Percentiles rank a stretch among this genome's conserved stretches.
Evolutionary conservation across 2,329 filamentous ascomycete genomes (phyloP).

Genomic region (Epichloe sylvatica): DNA sequence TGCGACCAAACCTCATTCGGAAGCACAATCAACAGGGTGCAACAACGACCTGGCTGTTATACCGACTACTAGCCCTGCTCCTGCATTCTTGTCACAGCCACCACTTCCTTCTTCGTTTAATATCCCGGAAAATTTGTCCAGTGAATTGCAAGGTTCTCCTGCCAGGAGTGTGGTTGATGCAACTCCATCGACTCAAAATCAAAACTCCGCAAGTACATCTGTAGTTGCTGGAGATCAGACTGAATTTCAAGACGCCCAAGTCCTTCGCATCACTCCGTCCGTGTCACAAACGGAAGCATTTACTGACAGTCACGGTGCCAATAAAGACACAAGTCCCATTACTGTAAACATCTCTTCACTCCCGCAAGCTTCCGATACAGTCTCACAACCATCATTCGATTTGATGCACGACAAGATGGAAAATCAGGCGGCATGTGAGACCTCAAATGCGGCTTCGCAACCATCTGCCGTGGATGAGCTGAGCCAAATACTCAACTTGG

Average conservation of each 20-base stretch:
- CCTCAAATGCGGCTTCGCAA: neutral
- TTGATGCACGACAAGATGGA: neutral
- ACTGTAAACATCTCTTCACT: neutral
- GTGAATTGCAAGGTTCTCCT: neutral
- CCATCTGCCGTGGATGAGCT: conserved; percentile 9
- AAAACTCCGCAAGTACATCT: neutral
- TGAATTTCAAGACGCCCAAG: conserved; percentile 17
- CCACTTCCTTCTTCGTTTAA: neutral
- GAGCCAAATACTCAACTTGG: conserved; percentile 8
- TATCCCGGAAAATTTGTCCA: conserved; percentile 3
- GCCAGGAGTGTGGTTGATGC: conserved; percentile 2
- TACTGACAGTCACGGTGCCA: conserved; percentile 7
- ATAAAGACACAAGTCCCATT: neutral
- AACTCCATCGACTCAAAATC: neutral
- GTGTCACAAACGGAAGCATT: conserved; percentile 7
- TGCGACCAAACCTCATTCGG: neutral
- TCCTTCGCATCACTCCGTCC: conserved; percentile 8
- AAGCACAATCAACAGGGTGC: neutral
- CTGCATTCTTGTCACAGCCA: conserved; percentile 9
- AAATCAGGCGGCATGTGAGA: neutral
- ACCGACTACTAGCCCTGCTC: conserved; percentile 1
- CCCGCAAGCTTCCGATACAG: neutral
- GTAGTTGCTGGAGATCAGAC: neutral
- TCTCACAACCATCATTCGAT: neutral
- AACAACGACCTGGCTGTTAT: neutral